Evolutionary conservation across 768 basidiomycete genomes (phyloP).

Genomic region (Russula lepida): DNA sequence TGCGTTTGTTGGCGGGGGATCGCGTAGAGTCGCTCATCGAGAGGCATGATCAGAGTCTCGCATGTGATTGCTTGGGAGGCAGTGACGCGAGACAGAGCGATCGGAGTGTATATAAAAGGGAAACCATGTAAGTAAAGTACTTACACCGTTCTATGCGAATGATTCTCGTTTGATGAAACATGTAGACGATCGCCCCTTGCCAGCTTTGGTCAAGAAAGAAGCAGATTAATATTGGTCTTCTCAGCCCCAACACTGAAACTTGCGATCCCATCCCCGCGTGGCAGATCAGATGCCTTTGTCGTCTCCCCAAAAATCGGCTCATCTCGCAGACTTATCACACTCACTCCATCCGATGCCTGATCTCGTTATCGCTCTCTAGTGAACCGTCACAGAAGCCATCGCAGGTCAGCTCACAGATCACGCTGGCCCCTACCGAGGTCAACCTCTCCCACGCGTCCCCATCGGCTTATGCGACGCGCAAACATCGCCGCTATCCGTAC

Average conservation of each 20-base stretch:
- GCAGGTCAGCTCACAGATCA: conserved; percentile 8
- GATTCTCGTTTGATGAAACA: conserved; percentile 11
- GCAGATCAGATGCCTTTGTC: too few relatives aligned
- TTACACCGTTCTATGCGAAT: too few relatives aligned
- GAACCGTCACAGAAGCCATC: conserved; percentile 1
- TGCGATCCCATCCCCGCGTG: too few relatives aligned
- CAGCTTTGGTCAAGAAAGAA: conserved; percentile 9
- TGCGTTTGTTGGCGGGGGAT: too few relatives aligned
- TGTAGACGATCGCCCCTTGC: conserved; percentile 14
- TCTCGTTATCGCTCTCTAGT: conserved; percentile 13
- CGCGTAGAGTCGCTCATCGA: too few relatives aligned
- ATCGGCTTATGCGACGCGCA: not conserved
- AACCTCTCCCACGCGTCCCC: conserved; percentile 16
- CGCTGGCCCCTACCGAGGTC: conserved; percentile 13
- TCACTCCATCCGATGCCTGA: conserved; percentile 1
- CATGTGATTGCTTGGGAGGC: too few relatives aligned
- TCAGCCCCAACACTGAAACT: conserved; percentile 4
- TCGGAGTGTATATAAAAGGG: too few relatives aligned
- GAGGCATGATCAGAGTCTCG: too few relatives aligned
- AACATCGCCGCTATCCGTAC: conserved; percentile 8
- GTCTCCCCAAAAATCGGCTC: conserved; percentile 12
- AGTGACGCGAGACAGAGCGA: too few relatives aligned
- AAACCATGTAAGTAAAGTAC: too few relatives aligned
- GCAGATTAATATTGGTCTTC: not conserved
- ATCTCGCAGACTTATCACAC: conserved; percentile 19